Conservation (phyloP, 306 rosid species). For the Quercus engelmannii region DNA sequence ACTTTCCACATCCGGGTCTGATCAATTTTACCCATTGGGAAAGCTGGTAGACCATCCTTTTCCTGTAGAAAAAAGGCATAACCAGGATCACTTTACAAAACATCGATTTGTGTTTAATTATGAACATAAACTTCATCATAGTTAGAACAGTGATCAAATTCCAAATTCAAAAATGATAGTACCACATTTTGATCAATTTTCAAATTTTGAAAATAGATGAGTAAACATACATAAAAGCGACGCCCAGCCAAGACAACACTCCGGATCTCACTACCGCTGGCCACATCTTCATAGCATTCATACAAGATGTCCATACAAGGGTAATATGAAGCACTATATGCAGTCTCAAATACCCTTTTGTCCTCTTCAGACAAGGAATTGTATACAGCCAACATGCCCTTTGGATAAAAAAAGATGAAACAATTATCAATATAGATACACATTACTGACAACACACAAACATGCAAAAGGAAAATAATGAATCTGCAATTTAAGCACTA, state of each 20-base stretch:
- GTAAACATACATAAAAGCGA: constrained; percentile 67
- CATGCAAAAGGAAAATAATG: neutral
- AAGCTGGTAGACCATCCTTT: constrained; percentile 94
- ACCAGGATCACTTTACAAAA: neutral
- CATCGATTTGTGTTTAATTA: neutral
- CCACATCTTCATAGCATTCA: constrained; percentile 96
- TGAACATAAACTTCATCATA: neutral
- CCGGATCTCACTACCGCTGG: constrained; percentile 86
- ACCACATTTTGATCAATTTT: neutral
- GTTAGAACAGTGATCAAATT: neutral
- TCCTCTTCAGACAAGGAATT: constrained; percentile 71
- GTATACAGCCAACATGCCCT: constrained; percentile 94
- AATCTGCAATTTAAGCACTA: constrained; percentile 3
- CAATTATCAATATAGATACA: constrained; percentile 7
- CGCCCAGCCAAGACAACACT: constrained; percentile 99
- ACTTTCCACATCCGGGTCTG: constrained; percentile 99
- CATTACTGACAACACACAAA: neutral
- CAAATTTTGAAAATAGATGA: neutral
- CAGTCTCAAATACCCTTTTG: constrained; percentile 81
- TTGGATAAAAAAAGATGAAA: neutral
- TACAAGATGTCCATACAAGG: constrained; percentile 98
- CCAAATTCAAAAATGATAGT: neutral
- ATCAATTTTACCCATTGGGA: constrained; percentile 98
- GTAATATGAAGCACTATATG: constrained; percentile 90
- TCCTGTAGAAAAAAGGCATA: constrained; percentile 55